Base-by-base conservation (phyloP, 805 yeast species). In the Yarrowia sp. region DNA sequence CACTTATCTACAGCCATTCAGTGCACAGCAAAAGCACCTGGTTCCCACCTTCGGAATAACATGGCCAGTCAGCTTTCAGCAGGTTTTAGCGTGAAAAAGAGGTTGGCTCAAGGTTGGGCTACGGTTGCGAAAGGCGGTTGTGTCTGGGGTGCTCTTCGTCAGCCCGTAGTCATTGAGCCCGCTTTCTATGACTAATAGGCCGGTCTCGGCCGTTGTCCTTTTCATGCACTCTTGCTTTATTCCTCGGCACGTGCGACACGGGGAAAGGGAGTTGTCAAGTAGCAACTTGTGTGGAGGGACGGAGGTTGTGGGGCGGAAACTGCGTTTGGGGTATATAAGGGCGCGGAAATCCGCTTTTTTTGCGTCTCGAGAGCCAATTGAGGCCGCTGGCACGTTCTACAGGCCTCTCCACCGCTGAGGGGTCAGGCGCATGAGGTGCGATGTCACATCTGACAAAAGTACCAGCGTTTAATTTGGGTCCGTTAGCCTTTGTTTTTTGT, bases 191-290 rank as follows among this genome's bases (percentile, higher is more conserved):
- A 44, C 51, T 44, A 44, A 44, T 6, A 16, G 4, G 16, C 14
- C 51, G 51, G 51, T 44, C 51, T 44, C 51, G 51, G 51, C 51
- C 16, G n/a, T 44, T 35, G 35, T 29, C 19, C 35, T 19, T 16
- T 27, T 44, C 35, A 42, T 44, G 35, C 44, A 39, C 18, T 8
- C 4, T 14, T 18, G 35, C 35, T 19, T 29, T 44, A 19, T 31
- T 47, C 55, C 55, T 47, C 55, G 55, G 55, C 55, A 47, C 55
- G 55, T 47, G 55, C 38, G 38, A 46, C 32, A 24, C 24, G 49
- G 33, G 21, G 49, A 16, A 21, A 21, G 44, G 29, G 44, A 39
- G 44, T 8, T 22, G n/a, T n/a, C 22, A 21, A 24, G 29, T 19
- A 35, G 18, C 39, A 35, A 35, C 8, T 6, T 13, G 4, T 3